Percentiles rank a stretch among this genome's conserved stretches.
Evolutionary conservation across 495 filamentous ascomycete species (phyloP).

Genomic region (Trichoderma reesei): DNA sequence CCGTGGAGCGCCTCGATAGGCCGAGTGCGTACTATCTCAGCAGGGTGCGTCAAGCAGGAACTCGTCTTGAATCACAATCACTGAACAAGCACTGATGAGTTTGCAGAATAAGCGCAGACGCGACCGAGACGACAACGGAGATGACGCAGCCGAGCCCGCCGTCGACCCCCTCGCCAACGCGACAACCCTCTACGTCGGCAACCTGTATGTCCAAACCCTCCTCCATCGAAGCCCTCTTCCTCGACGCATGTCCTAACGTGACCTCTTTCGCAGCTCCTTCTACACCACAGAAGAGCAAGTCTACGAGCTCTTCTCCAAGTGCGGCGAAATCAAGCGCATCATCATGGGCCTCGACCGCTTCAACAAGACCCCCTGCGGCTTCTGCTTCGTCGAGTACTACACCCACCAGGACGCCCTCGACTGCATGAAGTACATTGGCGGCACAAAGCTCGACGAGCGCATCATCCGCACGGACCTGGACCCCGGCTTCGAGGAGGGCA

Average conservation of each 20-base stretch:
- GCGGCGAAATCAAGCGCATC: constrained; percentile 92
- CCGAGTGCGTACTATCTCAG: constrained; percentile 80
- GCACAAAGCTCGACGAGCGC: constrained; percentile 96
- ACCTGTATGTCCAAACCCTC: constrained; percentile 55
- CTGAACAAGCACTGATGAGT: neutral
- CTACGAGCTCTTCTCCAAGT: constrained; percentile 94
- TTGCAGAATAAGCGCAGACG: constrained; percentile 52
- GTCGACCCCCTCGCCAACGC: constrained; percentile 74
- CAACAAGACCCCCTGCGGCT: constrained; percentile 95
- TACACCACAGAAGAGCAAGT: constrained; percentile 99
- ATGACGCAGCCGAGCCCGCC: constrained; percentile 41
- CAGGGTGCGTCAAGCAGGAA: constrained; percentile 44
- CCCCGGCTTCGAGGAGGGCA: constrained; percentile 88
- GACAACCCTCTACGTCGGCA: constrained; percentile 94
- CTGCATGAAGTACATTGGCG: constrained; percentile 96
- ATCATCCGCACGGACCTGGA: constrained; percentile 96
- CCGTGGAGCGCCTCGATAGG: constrained; percentile 78
- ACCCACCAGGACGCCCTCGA: constrained; percentile 92
- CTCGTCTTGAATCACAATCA: neutral
- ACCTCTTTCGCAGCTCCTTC: constrained; percentile 71
- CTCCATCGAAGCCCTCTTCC: constrained; percentile 1
- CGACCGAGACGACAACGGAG: constrained; percentile 45
- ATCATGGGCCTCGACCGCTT: constrained; percentile 98
- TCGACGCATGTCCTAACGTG: neutral
- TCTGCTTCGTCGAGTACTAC: constrained; percentile 99